phyloP scores from a whole-genome alignment of 176 grass and related monocot genomes.

The Pontederia crassipes region DNA sequence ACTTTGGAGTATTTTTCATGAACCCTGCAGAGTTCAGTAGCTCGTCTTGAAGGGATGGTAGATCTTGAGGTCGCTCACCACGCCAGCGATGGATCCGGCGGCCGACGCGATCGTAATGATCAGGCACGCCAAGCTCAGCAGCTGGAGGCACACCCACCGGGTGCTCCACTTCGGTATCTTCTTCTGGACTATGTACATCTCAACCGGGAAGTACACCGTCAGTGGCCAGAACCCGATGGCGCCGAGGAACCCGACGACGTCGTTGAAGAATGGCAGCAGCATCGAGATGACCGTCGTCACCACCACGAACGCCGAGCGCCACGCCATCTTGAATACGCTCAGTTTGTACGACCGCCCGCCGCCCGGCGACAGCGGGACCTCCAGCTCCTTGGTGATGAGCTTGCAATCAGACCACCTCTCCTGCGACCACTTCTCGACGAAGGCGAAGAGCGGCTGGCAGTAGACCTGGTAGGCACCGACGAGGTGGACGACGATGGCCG shows the following conservation, averaged over 20 bases:
- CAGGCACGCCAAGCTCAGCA: conserved; percentile 63
- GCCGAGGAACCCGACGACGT: conserved; percentile 75
- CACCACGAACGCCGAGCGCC: conserved; percentile 68
- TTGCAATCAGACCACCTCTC: conserved; percentile 44
- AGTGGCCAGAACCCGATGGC: conserved; percentile 52
- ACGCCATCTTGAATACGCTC: conserved; percentile 50
- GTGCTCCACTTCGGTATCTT: conserved; percentile 57
- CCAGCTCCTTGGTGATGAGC: conserved; percentile 44
- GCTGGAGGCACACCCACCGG: conserved; percentile 61
- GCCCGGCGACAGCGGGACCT: conserved; percentile 23
- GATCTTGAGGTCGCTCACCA: conserved; percentile 57
- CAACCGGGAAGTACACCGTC: conserved; percentile 46
- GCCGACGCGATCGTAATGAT: conserved; percentile 51
- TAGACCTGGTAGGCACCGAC: conserved; percentile 60
- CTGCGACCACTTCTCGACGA: conserved; percentile 77
- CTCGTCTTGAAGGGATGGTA: conserved; percentile 68
- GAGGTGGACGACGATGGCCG: conserved; percentile 42
- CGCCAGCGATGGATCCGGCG: conserved; percentile 59
- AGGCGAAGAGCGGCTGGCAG: conserved; percentile 89
- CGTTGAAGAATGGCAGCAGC: conserved; percentile 96
- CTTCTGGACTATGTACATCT: conserved; percentile 87
- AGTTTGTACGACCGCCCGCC: conserved; percentile 32
- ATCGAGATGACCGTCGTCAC: conserved; percentile 75
- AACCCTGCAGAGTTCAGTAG: conserved; percentile 8
- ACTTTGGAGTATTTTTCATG: too few species aligned